Evolutionary conservation across 495 filamentous ascomycete genomes (phyloP), one percentile per base, ranked within the genome.

Genomic region (Penicillium odoratum): DNA sequence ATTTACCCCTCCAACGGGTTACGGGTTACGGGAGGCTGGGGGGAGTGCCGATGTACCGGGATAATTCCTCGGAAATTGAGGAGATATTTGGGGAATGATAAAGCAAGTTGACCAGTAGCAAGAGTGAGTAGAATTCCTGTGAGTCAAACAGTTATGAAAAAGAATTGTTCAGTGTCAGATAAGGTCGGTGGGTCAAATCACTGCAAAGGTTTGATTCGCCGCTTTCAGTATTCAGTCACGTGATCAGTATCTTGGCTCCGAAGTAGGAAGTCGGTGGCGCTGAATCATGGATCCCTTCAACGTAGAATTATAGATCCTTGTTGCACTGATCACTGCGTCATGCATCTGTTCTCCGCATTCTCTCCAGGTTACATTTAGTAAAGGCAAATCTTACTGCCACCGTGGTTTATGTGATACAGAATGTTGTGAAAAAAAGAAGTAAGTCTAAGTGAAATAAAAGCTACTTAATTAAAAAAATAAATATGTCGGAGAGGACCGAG

Each of bases 401-500:
- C 38, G 15, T 40, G 38, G 38, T n/a, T 4, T 40, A 16, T 40
- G 16, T 13, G 13, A 40, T 15, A 16, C 16, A 16, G 1, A 25
- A 45, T 5, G 21, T 21, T 21, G 21, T 21, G 7, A 46, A 26
- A 46, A 25, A 21, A 10, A 4, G 16, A 6, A 33, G 16, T 25
- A 45, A 21, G 42, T 11, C 33, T 1, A 36, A 8, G 9, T 21
- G 2, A 21, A 21, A 21, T 21, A 21, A 2, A 21, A 21, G 2
- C 21, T 21, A 21, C 21, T 21, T 21, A 21, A 21, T 21, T 21
- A 21, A 44, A n/a, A 46, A 26, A 28, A 10, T 13, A 47, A 47
- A 26, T 26, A 46, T 46, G 36, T 62, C 67, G 67, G 67, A 69
- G 61, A 55, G 59, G 54, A 67, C 64, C 67, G 64, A 66, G 62